Conservation (phyloP, 768 basidiomycete genomes). For the Neoboletus subvelutipes region DNA sequence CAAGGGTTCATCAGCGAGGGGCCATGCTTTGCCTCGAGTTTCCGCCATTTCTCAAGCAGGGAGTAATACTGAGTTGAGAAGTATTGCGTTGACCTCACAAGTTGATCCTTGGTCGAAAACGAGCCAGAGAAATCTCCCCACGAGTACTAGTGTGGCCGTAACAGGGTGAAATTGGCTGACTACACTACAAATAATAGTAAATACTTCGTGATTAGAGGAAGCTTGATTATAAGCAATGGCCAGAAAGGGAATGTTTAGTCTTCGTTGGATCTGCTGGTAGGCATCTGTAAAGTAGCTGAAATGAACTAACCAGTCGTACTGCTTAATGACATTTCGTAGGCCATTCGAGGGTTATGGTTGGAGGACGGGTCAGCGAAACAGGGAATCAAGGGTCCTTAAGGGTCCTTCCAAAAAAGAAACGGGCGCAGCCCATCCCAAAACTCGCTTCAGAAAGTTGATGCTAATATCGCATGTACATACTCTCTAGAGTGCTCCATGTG, state of each 20-base stretch:
- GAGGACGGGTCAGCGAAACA: too few species aligned
- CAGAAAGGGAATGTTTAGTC: constrained; percentile 5
- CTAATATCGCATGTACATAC: too few species aligned
- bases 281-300: too few species aligned
- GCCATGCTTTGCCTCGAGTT: constrained; percentile 80
- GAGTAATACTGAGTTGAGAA: constrained; percentile 1
- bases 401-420: too few species aligned
- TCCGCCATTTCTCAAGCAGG: constrained; percentile 54
- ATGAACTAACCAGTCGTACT: too few species aligned
- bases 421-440: too few species aligned
- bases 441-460: too few species aligned
- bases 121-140: neutral
- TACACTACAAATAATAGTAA: too few species aligned
- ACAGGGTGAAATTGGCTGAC: neutral
- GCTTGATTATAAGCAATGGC: constrained; percentile 20
- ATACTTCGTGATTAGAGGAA: too few species aligned
- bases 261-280: neutral
- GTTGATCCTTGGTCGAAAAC: constrained; percentile 80
- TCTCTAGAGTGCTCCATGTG: neutral
- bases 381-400: too few species aligned
- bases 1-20: constrained; percentile 78
- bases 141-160: neutral
- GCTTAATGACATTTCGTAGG: too few species aligned
- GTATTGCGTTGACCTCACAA: constrained; percentile 67
- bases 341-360: too few species aligned